These are phyloP conservation scores for Lepraria neglecta DNA, from an alignment of 495 filamentous ascomycete genomes.

Conservation along the genomic window DNA sequence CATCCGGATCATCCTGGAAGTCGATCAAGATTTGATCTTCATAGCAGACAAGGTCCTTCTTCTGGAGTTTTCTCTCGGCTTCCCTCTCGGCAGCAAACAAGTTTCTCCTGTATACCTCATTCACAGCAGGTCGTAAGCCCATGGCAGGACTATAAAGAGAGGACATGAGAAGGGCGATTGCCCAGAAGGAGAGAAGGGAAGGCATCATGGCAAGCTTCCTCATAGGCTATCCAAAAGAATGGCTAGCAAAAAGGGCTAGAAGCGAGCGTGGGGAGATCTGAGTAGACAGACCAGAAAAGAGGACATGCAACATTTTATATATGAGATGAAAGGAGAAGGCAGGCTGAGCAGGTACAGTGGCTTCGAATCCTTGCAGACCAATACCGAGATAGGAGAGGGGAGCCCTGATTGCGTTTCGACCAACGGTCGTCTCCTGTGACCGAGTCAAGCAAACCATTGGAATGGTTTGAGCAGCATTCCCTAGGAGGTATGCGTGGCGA, in stretches of 20 bases:
- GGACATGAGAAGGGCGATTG: background rate
- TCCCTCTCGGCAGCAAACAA: background rate
- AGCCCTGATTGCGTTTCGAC: background rate
- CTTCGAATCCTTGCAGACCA: constrained; percentile 6
- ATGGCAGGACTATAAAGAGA: constrained; percentile 2
- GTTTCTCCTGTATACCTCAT: constrained; percentile 6
- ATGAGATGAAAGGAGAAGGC: background rate
- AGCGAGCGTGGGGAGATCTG: constrained; percentile 8
- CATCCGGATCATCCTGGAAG: constrained; percentile 7
- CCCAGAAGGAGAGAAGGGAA: background rate
- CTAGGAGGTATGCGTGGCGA: constrained; percentile 1
- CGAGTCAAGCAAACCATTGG: constrained; percentile 2
- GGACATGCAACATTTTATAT: background rate
- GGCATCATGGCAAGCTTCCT: constrained; percentile 8
- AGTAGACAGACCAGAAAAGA: background rate
- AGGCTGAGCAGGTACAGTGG: background rate
- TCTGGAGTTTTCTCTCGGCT: constrained; percentile 6
- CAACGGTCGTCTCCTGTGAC: background rate
- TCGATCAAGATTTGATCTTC: constrained; percentile 6
- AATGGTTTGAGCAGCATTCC: constrained; percentile 12
- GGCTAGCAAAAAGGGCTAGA: background rate
- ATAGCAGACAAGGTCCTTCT: constrained; percentile 14
- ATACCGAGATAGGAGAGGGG: background rate
- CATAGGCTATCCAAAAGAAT: background rate
- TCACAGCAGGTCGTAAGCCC: constrained; percentile 1